Evolutionary conservation across 1,284 basidiomycete genomes (phyloP).

Genomic region (Microbotryum saponariae): DNA sequence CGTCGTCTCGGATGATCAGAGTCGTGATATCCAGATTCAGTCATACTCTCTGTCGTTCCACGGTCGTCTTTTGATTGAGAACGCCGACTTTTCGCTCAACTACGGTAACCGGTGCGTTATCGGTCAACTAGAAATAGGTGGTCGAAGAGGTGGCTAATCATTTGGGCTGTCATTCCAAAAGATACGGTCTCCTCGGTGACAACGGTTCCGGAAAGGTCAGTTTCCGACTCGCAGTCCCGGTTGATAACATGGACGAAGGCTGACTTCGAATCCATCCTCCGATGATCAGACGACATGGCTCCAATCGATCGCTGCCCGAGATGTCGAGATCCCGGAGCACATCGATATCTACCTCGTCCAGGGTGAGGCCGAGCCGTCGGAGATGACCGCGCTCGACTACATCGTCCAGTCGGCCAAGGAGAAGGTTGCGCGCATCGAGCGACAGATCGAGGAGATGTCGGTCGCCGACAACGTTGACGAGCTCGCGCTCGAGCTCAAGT

Average conservation of each 20-base stretch:
- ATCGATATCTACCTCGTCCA: constrained; percentile 96
- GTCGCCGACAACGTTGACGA: constrained; percentile 85
- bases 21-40: constrained; percentile 95
- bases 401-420: constrained; percentile 85
- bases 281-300: constrained; percentile 47
- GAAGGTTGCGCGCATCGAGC: constrained; percentile 93
- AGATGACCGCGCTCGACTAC: constrained; percentile 91
- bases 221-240: constrained; percentile 2
- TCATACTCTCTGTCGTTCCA: constrained; percentile 95
- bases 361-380: constrained; percentile 94
- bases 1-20: constrained; percentile 81
- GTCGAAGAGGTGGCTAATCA: neutral
- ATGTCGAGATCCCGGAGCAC: constrained; percentile 88
- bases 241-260: neutral
- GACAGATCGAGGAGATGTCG: constrained; percentile 88
- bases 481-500: constrained; percentile 71
- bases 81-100: constrained; percentile 82
- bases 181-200: constrained; percentile 86
- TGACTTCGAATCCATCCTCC: neutral
- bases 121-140: no score
- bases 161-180: constrained; percentile 17
- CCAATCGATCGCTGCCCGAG: constrained; percentile 68
- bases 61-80: constrained; percentile 85
- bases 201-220: constrained; percentile 95
- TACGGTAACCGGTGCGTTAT: constrained; percentile 72